Evolutionary conservation across 139 green algal species (phyloP), one percentile per base, ranked within the genome.

Genomic region (Gonium pectorale): DNA sequence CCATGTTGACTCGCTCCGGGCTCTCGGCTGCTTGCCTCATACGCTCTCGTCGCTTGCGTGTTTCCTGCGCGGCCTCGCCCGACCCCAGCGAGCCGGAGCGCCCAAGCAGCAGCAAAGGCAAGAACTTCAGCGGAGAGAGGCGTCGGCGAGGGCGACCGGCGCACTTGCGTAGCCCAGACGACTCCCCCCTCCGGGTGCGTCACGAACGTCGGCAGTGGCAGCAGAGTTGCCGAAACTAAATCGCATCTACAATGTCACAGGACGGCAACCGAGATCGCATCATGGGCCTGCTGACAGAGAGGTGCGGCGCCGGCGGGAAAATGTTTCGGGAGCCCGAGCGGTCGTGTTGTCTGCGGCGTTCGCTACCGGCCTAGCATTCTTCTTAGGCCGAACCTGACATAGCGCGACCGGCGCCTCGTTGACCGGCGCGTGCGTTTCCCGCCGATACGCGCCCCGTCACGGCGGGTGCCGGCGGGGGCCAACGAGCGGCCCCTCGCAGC

Each of bases 191-290:
- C 44, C 90, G 95, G 43, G 77, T 83, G 33, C 56, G 56, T 64
- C 19, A 64, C 21, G 49, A 56, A 13, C 17, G 13, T 56, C 13
- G 49, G 17, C 49, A 56, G 13, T 26, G 49, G 49, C 17, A 17
- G 13, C 49, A 56, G 17, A 54, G 15, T 74, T 56, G n/a, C n/a
- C n/a, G n/a, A n/a, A 64, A 64, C 56, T n/a, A n/a, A 64, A 15
- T 29, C 56, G 24, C 19, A 22, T 56, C 4, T 33, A n/a, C n/a
- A n/a, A 15, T 51, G 31, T 31, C 24, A 19, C 73, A 80, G 75
- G 95, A 97, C 51, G 95, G 92, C 40, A 98, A 98, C 90, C 60
- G 94, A 0, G 95, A 98, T 75, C 69, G 94, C 3, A 66, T 97
- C 5, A 92, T 98, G 51, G 95, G 95, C 1, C 85, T 98, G 41